These are phyloP conservation scores for Coemansia erecta DNA, from an alignment of 192 early-diverging fungal species.

Conservation along the genomic window DNA sequence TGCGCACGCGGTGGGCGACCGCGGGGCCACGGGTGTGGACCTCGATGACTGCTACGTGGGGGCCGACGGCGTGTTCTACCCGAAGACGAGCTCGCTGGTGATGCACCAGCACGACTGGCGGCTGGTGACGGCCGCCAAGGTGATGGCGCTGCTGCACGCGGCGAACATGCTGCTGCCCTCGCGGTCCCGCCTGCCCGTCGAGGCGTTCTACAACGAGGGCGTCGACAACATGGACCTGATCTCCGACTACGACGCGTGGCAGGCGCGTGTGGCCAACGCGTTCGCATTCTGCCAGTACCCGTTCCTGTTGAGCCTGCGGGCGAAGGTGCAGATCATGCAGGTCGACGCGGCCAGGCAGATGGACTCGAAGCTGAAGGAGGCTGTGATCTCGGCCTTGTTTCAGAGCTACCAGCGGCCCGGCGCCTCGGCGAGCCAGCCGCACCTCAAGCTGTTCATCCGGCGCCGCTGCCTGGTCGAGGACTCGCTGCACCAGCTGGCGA, in stretches of 20 bases:
- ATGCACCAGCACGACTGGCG: conserved; percentile 85
- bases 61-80: conserved; percentile 52
- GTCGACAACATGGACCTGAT: conserved; percentile 71
- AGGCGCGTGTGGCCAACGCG: conserved; percentile 48
- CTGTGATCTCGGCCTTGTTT: conserved; percentile 60
- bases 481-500: conserved; percentile 72
- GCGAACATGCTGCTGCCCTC: conserved; percentile 61
- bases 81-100: conserved; percentile 32
- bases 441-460: conserved; percentile 61
- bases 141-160: conserved; percentile 85
- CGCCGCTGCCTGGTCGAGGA: conserved; percentile 70
- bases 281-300: conserved; percentile 87
- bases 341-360: conserved; percentile 74
- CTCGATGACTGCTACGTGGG: conserved; percentile 50
- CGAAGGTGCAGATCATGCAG: conserved; percentile 77
- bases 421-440: conserved; percentile 42
- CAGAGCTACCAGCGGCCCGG: conserved; percentile 27
- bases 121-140: conserved; percentile 75
- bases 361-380: conserved; percentile 70
- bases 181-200: conserved; percentile 58
- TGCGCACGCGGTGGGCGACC: conserved; percentile 8
- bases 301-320: conserved; percentile 70
- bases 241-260: conserved; percentile 75
- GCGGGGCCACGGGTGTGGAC: conserved; percentile 29
- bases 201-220: conserved; percentile 82